Conservation (phyloP, 1,284 basidiomycete species). For the Cryptococcus hybrid region DNA sequence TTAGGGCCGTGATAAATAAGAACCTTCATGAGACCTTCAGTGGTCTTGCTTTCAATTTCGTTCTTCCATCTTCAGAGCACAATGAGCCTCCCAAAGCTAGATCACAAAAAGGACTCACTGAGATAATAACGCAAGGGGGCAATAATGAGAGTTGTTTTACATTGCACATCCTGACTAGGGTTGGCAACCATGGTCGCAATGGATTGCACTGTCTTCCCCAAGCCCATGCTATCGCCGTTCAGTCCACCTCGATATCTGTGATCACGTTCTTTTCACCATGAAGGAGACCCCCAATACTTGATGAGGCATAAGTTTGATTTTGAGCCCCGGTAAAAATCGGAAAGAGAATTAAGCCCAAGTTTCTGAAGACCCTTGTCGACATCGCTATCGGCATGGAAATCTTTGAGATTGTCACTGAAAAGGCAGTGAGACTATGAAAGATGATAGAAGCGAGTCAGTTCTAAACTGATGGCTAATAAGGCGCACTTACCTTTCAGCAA, state of each 20-base stretch:
- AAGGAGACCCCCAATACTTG: constrained; percentile 49
- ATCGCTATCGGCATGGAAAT: constrained; percentile 36
- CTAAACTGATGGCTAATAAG: neutral
- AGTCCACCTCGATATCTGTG: constrained; percentile 40
- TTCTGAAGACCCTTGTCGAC: constrained; percentile 32
- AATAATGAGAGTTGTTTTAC: constrained; percentile 50
- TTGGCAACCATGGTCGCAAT: constrained; percentile 47
- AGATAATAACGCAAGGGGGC: constrained; percentile 49
- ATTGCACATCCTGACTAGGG: constrained; percentile 32
- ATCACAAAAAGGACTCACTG: constrained; percentile 29
- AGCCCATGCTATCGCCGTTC: constrained; percentile 41
- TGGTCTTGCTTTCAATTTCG: constrained; percentile 50
- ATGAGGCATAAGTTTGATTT: constrained; percentile 45
- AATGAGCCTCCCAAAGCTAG: neutral
- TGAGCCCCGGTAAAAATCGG: constrained; percentile 29
- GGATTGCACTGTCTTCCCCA: constrained; percentile 48
- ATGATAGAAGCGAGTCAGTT: neutral
- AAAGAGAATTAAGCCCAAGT: constrained; percentile 23
- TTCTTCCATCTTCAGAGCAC: constrained; percentile 39
- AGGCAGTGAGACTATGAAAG: constrained; percentile 24
- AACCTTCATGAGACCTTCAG: constrained; percentile 27
- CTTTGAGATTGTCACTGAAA: constrained; percentile 39
- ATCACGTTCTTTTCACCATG: constrained; percentile 46
- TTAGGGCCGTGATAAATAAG: constrained; percentile 46
- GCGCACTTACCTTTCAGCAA: constrained; percentile 18